Evolutionary conservation across 768 basidiomycete species (phyloP), one percentile per base, ranked within the genome.

Genomic region (Melanogaster broomeanus): DNA sequence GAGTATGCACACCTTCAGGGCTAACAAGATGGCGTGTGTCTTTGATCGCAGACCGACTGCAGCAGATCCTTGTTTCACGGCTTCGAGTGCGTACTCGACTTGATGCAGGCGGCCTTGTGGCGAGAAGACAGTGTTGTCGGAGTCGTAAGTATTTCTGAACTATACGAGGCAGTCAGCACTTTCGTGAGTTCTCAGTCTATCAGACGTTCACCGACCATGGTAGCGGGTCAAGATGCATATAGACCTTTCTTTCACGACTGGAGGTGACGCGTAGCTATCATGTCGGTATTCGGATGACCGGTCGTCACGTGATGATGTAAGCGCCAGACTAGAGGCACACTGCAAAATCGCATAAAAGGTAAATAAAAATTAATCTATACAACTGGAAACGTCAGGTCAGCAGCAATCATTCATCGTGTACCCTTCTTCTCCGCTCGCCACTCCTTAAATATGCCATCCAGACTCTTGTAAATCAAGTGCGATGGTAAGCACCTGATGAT

Each of bases 41-140:
- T 95, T 93, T 48, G 93, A 96, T 60, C 94, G 82, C 63, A 99
- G 70, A 45, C 97, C 97, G 41, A 99, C 95, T 37, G 93, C 95
- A n/a, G 97, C 97, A 53, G 95, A 98, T 56, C 97, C 97, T 68
- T 98, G 97, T 79, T 99, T 99, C 60, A 99, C 96, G 52, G 97
- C 97, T 73, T 99, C 97, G 48, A 98, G 85, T 2, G 97, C 95
- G 82, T 99, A 97, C 73, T 97, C 95, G 61, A 97, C 94, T 69
- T 97, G 93, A 72, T 98, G 96, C 45, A 98, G 80, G 37, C 96
- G 88, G 52, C 96, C 94, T 78, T 97, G 96, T 1, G 95, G 96
- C 4, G 88, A 93, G 77, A 94, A 93, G 60, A 94, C 94, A 38
- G 94, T 98, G 74, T 97, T 98, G 74, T 98, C 96, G 41, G 93